Base-by-base conservation (phyloP, 768 basidiomycete species). In the Tulasnella calospora region DNA sequence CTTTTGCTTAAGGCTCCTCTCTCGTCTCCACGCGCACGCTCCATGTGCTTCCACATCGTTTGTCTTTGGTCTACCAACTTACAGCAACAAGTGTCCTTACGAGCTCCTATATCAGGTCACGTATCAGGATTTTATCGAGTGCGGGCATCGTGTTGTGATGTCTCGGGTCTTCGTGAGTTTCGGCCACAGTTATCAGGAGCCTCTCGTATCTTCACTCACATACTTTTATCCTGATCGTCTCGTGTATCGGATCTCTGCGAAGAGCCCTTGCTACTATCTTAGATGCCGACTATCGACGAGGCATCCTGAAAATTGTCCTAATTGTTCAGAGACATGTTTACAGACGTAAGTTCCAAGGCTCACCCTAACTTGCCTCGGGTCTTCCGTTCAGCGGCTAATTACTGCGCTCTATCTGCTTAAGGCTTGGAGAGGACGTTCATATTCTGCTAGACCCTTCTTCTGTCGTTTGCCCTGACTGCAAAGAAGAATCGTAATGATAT, bases 381-480 rank as follows among this genome's bases (percentile, higher is more conserved):
- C 33, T 33, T 33, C 30, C 5, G 10, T 35, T 67, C 17, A 27
- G 5, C 23, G 51, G 7, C 51, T 51, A 51, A 51, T 23, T 51
- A 35, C 9, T 33, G 5, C 61, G 61, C 61, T 1, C 10, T 12
- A 67, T 33, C 30, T 35, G 10, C 30, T 35, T 35, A 23, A 67
- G 61, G 30, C 61, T 67, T 5, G 61, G 61, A 46, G 71, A 72
- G 12, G 71, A 72, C 71, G 38, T 40, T 23, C 71, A 72, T 30
- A 72, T 72, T 72, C 38, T 72, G 35, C 71, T 72, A 40, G 71
- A 72, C 71, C 71, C 71, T n/a, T 41, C 71, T 30, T 46, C 71
- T 13, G 71, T 41, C 71, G 38, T 46, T 30, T 72, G 71, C 19
- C 71, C 71, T 13, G 71, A 72, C 36, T 40, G 44, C 27, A 30